Conservation (phyloP, 2,329 filamentous ascomycete genomes). For the Annulohypoxylon truncatum region DNA sequence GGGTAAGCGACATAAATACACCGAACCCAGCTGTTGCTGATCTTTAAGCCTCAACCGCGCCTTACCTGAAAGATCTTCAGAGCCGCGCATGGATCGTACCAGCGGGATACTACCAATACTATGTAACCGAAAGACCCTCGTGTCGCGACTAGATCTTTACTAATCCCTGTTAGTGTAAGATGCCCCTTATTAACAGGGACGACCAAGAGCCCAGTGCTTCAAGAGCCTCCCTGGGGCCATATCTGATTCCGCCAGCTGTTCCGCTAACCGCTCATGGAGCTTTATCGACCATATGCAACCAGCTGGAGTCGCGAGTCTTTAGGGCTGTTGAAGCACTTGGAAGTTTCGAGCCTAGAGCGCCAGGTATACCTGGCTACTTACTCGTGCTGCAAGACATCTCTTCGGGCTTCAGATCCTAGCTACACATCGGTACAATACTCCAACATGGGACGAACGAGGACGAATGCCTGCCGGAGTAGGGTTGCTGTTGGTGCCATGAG, state of each 20-base stretch:
- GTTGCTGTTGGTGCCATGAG: constrained; percentile 9
- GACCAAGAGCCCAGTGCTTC: constrained; percentile 27
- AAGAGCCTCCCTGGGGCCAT: constrained; percentile 27
- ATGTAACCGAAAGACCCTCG: constrained; percentile 1
- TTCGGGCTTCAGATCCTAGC: background rate
- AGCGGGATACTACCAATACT: background rate
- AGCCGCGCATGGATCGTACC: background rate
- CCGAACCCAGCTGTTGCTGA: constrained; percentile 37
- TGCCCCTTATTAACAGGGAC: constrained; percentile 1
- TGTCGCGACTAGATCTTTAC: constrained; percentile 1
- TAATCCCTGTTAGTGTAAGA: constrained; percentile 14
- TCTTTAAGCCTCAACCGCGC: constrained; percentile 27
- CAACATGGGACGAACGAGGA: constrained; percentile 21
- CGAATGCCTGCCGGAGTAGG: constrained; percentile 11
- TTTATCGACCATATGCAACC: background rate
- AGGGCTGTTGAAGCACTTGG: constrained; percentile 7
- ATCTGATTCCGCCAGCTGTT: constrained; percentile 26
- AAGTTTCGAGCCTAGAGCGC: background rate
- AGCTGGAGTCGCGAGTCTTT: background rate
- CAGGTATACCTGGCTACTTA: background rate
- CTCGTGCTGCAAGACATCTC: background rate
- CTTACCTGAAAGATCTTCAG: constrained; percentile 31
- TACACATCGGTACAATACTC: background rate
- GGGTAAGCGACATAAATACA: background rate
- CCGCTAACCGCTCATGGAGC: constrained; percentile 33